A percentile compares a stretch with the other conserved stretches of the same genome.
phyloP scores from a whole-genome alignment of 2,329 filamentous ascomycete genomes.

The Aspergillus thermomutatus region DNA sequence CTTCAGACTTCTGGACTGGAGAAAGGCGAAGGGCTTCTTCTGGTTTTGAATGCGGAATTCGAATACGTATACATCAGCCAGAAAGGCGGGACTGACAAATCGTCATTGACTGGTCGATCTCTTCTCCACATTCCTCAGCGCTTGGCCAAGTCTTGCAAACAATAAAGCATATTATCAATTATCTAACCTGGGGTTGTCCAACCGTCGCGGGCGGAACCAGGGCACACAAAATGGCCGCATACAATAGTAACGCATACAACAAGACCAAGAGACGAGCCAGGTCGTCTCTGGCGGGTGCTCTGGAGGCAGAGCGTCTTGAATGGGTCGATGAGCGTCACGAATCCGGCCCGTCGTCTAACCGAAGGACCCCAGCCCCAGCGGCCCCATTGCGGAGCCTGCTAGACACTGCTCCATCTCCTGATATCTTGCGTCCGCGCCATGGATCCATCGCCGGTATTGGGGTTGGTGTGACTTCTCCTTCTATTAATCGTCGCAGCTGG shows the following conservation, averaged over 20 bases:
- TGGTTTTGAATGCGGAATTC: not conserved
- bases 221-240: conserved; percentile 26
- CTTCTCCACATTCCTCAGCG: conserved; percentile 21
- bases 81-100: conserved; percentile 2
- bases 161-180: conserved; percentile 8
- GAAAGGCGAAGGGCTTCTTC: not conserved
- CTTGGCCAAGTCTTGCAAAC: conserved; percentile 6
- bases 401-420: conserved; percentile 55
- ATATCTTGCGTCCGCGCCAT: conserved; percentile 29
- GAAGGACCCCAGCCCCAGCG: conserved; percentile 56
- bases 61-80: not conserved
- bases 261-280: conserved; percentile 19
- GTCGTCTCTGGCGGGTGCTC: conserved; percentile 73
- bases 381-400: conserved; percentile 70
- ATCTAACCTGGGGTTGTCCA: conserved; percentile 14
- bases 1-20: not conserved
- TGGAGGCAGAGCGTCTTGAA: conserved; percentile 74
- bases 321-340: conserved; percentile 57
- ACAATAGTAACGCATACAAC: conserved; percentile 11
- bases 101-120: conserved; percentile 15
- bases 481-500: conserved; percentile 18
- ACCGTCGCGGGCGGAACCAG: conserved; percentile 28
- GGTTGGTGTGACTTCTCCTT: conserved; percentile 31
- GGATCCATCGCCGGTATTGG: conserved; percentile 40
- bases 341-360: conserved; percentile 38